Evolutionary conservation across 129 eudicot species (phyloP), one percentile per base, ranked within the genome.

Genomic region (Helichrysum umbraculigerum): DNA sequence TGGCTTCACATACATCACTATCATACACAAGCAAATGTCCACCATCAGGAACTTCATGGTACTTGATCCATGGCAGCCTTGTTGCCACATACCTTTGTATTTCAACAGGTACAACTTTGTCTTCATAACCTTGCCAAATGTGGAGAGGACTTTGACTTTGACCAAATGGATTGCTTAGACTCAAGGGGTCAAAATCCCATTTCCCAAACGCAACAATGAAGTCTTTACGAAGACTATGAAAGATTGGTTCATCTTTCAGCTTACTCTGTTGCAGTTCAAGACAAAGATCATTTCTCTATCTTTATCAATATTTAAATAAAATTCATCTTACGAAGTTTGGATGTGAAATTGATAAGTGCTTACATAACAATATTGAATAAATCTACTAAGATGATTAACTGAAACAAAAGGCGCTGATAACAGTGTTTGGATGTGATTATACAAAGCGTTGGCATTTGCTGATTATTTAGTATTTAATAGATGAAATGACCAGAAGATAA

Each of bases 131-230:
- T 82, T 86, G 94, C 94, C 94, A 95, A 4, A 95, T 82, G 50
- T 95, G 97, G 63, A 91, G 79, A 0, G 57, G 64, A 66, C 82
- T 25, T 73, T 82, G 77, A 64, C 73, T 87, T 74, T 77, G 42
- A 29, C 79, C 87, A 73, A 82, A 89, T 19, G 99, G 99, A 54
- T 91, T 71, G 66, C 22, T 50, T 21, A 91, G 71, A 60, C 81
- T 86, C 86, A 91, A 67, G 0, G 99, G 99, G 76, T 95, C 96
- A 17, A 95, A 95, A 60, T 95, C 99, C 99, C 99, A 95, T 79
- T 88, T 95, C 64, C 94, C 89, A 65, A 89, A 91, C 28, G 96
- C 97, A 64, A 88, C 90, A 17, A 87, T 81, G 34, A 91, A 79
- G 73, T 95, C 99, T 20, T 87, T 83, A 14, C 89, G 86, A 34